Percentiles rank a stretch among this genome's conserved stretches.
Conservation (phyloP, 768 basidiomycete genomes). For the Suillus discolor region DNA sequence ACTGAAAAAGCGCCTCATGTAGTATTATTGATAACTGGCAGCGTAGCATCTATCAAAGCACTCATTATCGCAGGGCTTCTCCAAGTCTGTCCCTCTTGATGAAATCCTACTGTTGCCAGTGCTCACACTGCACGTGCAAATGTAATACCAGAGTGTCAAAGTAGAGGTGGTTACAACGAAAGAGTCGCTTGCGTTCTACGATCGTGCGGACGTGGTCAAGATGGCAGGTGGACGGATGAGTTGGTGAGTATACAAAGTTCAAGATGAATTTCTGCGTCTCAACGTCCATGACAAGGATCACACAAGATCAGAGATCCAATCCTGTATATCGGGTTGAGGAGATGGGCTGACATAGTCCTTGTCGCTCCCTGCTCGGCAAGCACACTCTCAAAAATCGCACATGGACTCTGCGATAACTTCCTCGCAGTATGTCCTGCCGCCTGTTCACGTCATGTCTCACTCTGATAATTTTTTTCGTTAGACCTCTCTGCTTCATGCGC, state of each 20-base stretch:
- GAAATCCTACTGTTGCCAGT: background rate
- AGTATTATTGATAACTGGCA: too few species aligned
- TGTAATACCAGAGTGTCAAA: conserved; percentile 71
- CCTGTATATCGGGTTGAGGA: conserved; percentile 90
- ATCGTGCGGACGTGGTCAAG: conserved; percentile 48
- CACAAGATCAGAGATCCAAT: conserved; percentile 89
- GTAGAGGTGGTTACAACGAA: conserved; percentile 87
- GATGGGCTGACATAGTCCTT: conserved; percentile 96
- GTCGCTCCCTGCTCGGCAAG: conserved; percentile 98
- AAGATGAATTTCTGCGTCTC: background rate
- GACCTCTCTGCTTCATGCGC: conserved; percentile 83
- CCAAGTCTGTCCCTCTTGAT: conserved; percentile 45
- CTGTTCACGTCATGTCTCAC: background rate
- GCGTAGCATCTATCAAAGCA: conserved; percentile 93
- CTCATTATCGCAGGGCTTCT: conserved; percentile 82
- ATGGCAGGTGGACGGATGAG: conserved; percentile 88
- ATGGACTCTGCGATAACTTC: conserved; percentile 89
- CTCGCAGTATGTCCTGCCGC: conserved; percentile 47
- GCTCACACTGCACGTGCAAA: background rate
- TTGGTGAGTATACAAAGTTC: conserved; percentile 50
- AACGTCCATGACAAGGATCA: conserved; percentile 48
- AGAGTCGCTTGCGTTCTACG: conserved; percentile 77
- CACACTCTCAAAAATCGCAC: conserved; percentile 92
- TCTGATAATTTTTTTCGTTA: conserved; percentile 24
- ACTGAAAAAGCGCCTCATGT: too few species aligned